These are phyloP conservation scores for Paraurostyla sp. DNA, from an alignment of 73 alveolate genomes.

Conservation along the genomic window DNA sequence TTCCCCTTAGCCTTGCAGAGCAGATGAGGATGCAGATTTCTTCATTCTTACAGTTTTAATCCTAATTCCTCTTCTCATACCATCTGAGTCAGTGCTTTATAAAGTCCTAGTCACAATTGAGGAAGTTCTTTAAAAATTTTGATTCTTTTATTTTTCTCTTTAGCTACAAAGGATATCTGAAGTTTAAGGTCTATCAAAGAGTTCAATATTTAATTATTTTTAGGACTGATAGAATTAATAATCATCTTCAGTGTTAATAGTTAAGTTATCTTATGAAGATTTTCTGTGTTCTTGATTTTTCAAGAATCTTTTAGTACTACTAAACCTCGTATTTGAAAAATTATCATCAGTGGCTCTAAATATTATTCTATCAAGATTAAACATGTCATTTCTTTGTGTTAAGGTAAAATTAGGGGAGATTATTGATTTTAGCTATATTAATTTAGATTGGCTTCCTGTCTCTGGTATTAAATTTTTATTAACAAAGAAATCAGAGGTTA, in stretches of 20 bases:
- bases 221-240: background rate
- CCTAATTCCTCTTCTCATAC: slow-evolving; percentile 20
- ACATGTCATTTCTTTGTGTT: too few species aligned
- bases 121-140: background rate
- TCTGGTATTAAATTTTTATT: background rate
- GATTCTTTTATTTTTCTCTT: background rate
- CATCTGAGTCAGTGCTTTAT: background rate
- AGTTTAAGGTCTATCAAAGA: background rate
- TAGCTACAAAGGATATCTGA: background rate
- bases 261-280: too few species aligned
- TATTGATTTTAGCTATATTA: too few species aligned
- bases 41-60: background rate
- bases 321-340: too few species aligned
- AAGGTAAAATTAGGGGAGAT: too few species aligned
- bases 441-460: too few species aligned
- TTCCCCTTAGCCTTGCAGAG: background rate
- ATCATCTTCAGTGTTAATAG: too few species aligned
- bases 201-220: background rate
- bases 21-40: background rate
- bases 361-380: too few species aligned
- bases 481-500: background rate
- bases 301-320: too few species aligned
- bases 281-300: too few species aligned
- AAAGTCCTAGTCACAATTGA: background rate
- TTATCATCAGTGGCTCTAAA: too few species aligned